A percentile compares a stretch with the other conserved stretches of the same genome.
Conservation (phyloP, 202 grass and related monocot genomes). For the Eragrostis tef region DNA sequence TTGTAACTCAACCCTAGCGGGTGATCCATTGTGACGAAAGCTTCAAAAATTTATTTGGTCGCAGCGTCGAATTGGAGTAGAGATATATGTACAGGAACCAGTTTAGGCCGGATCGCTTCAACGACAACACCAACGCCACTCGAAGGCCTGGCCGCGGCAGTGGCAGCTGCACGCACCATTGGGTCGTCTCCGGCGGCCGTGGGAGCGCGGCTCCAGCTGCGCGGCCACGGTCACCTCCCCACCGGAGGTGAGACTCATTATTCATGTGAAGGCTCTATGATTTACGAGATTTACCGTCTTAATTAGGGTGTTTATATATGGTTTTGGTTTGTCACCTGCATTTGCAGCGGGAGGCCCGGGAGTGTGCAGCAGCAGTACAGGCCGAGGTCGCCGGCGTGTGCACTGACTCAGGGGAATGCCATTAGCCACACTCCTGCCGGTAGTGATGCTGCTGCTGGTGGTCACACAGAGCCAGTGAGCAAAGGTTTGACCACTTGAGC, state of each 20-base stretch:
- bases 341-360: conserved; percentile 37
- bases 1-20: conserved; percentile 24
- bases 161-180: conserved; percentile 42
- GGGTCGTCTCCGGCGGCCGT: conserved; percentile 51
- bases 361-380: conserved; percentile 48
- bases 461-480: neutral
- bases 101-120: conserved; percentile 43
- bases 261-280: neutral
- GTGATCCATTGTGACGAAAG: neutral
- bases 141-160: conserved; percentile 40
- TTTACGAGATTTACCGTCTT: neutral
- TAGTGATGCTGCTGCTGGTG: neutral
- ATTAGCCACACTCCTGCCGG: neutral
- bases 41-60: neutral
- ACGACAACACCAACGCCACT: conserved; percentile 37
- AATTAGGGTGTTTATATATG: neutral
- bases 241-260: conserved; percentile 33
- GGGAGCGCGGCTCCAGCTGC: conserved; percentile 38
- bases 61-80: conserved; percentile 26
- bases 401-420: conserved; percentile 22
- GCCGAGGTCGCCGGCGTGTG: conserved; percentile 23
- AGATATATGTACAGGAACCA: conserved; percentile 60
- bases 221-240: conserved; percentile 22
- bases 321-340: conserved; percentile 16
- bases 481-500: conserved; percentile 26